phyloP scores from a whole-genome alignment of 768 basidiomycete genomes.

The Suillus bovinus region DNA sequence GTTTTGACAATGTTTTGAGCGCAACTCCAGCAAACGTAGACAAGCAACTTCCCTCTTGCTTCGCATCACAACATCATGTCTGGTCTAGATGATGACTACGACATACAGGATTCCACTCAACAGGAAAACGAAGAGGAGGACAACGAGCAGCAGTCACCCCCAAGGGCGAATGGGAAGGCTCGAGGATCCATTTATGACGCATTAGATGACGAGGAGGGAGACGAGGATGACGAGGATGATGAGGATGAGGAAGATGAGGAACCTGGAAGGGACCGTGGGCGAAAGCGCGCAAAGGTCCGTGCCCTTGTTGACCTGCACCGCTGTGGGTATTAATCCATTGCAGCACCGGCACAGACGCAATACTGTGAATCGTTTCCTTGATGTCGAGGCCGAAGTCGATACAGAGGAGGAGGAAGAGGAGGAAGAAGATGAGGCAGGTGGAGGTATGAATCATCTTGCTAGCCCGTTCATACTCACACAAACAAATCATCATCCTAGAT shows the following conservation, averaged over 20 bases:
- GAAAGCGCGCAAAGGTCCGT: slow-evolving; percentile 64
- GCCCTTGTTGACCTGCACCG: background rate
- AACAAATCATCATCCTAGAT: slow-evolving; percentile 39
- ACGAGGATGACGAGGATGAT: slow-evolving; percentile 50
- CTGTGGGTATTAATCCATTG: slow-evolving; percentile 14
- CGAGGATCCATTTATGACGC: slow-evolving; percentile 36
- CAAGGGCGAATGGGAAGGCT: slow-evolving; percentile 24
- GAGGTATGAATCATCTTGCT: slow-evolving; percentile 36
- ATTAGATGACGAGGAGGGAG: slow-evolving; percentile 41
- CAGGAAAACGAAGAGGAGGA: slow-evolving; percentile 43
- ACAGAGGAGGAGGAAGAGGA: slow-evolving; percentile 97
- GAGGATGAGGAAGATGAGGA: slow-evolving; percentile 62
- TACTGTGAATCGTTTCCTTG: slow-evolving; percentile 81
- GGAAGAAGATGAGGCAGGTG: slow-evolving; percentile 74
- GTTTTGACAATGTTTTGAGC: slow-evolving; percentile 5
- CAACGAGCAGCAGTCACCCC: slow-evolving; percentile 30
- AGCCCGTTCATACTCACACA: background rate
- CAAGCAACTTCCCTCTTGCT: background rate
- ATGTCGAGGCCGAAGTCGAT: slow-evolving; percentile 94
- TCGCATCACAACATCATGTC: slow-evolving; percentile 36
- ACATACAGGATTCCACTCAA: slow-evolving; percentile 28
- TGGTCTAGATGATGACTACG: slow-evolving; percentile 38
- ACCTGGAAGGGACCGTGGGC: slow-evolving; percentile 45
- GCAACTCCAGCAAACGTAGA: background rate
- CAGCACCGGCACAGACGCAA: slow-evolving; percentile 68